A percentile compares a stretch with the other conserved stretches of the same genome.
Evolutionary conservation across 1,284 basidiomycete species (phyloP).

Genomic region (Leccinum subrobustum): DNA sequence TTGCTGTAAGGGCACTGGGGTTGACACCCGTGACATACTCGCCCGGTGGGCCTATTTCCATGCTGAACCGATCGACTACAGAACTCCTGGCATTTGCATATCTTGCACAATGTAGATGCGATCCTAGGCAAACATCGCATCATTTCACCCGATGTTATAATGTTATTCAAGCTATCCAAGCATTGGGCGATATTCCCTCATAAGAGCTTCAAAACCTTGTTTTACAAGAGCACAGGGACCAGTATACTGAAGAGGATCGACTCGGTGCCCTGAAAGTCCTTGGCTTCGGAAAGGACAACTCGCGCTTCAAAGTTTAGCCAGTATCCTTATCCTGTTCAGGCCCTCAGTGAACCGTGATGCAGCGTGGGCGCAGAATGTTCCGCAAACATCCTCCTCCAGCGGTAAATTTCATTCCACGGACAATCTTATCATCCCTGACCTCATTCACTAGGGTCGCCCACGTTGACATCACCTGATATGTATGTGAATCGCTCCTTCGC

Average conservation of each 20-base stretch:
- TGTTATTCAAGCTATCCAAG: conserved; percentile 49
- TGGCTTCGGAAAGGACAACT: conserved; percentile 63
- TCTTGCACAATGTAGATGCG: conserved; percentile 74
- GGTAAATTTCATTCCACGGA: conserved; percentile 44
- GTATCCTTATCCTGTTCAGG: conserved; percentile 53
- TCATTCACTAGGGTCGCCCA: conserved; percentile 55
- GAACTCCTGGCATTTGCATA: conserved; percentile 75
- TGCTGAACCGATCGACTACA: conserved; percentile 28
- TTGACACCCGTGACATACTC: conserved; percentile 65
- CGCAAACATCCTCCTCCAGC: conserved; percentile 43
- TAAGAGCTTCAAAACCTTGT: conserved; percentile 54
- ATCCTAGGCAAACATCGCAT: conserved; percentile 56
- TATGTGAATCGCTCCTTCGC: conserved; percentile 52
- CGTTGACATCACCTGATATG: conserved; percentile 56
- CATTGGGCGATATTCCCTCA: conserved; percentile 41
- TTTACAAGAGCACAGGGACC: conserved; percentile 57
- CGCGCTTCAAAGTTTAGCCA: conserved; percentile 50
- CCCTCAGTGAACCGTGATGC: conserved; percentile 46
- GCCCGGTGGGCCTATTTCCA: conserved; percentile 43
- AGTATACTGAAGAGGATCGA: conserved; percentile 60
- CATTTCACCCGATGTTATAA: conserved; percentile 61
- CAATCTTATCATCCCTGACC: conserved; percentile 51
- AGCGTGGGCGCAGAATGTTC: conserved; percentile 49
- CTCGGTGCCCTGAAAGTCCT: conserved; percentile 45
- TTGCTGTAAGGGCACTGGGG: conserved; percentile 51